Percentiles rank a stretch among this genome's conserved stretches.
phyloP scores from a whole-genome alignment of 306 rosid species.

The Benincasa hispida region DNA sequence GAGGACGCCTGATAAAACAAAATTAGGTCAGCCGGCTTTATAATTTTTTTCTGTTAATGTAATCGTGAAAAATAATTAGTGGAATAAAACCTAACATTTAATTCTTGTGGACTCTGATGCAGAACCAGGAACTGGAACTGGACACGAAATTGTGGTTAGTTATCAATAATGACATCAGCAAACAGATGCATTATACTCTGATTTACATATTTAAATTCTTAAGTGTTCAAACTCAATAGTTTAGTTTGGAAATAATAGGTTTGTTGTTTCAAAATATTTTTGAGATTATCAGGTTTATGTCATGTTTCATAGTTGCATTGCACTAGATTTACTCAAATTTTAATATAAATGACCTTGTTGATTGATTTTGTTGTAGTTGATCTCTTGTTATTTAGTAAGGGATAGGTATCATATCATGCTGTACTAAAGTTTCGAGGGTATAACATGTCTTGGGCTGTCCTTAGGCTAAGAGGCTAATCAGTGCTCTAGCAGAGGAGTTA shows the following conservation, averaged over 20 bases:
- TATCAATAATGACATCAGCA: background rate
- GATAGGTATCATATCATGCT: background rate
- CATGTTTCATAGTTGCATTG: background rate
- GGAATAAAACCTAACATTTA: slow-evolving; percentile 7
- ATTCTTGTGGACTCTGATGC: slow-evolving; percentile 28
- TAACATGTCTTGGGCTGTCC: background rate
- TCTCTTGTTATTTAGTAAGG: background rate
- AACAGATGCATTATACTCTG: background rate
- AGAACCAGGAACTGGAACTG: slow-evolving; percentile 78
- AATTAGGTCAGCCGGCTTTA: slow-evolving; percentile 35
- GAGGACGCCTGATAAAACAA: slow-evolving; percentile 37
- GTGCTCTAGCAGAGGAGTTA: background rate
- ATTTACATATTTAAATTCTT: background rate
- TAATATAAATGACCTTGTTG: background rate
- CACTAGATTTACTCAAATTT: background rate
- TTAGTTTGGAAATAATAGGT: background rate
- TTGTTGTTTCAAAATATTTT: background rate
- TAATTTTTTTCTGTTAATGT: slow-evolving; percentile 11
- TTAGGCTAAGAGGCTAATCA: background rate
- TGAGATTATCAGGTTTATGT: background rate
- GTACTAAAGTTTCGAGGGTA: background rate
- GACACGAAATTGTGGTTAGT: slow-evolving; percentile 72
- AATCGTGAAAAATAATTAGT: background rate
- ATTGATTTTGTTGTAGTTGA: background rate
- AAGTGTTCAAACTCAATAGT: background rate